These are phyloP conservation scores for Fusarium anguioides DNA, from an alignment of 2,329 filamentous ascomycete genomes.

Conservation along the genomic window DNA sequence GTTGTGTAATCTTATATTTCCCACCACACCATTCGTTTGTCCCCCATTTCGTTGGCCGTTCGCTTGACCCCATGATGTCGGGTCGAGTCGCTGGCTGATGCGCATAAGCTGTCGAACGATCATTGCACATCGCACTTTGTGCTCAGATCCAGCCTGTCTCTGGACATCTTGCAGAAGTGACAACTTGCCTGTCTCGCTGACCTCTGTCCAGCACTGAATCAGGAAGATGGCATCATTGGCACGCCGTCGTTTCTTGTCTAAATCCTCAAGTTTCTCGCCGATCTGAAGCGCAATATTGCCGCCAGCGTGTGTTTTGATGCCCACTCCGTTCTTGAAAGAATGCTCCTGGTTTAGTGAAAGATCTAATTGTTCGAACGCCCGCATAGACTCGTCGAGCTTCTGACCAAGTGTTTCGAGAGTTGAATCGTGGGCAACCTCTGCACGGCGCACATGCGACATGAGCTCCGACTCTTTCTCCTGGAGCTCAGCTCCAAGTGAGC, in stretches of 20 bases:
- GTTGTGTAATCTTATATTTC: slow-evolving; percentile 64
- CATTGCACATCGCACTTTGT: slow-evolving; percentile 92
- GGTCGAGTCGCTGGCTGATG: slow-evolving; percentile 91
- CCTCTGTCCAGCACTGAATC: slow-evolving; percentile 96
- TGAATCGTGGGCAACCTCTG: slow-evolving; percentile 90
- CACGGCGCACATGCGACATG: slow-evolving; percentile 86
- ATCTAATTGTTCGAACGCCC: slow-evolving; percentile 91
- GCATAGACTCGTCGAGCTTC: slow-evolving; percentile 92
- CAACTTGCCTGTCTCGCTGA: slow-evolving; percentile 88
- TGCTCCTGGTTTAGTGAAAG: slow-evolving; percentile 77
- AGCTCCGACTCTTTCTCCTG: slow-evolving; percentile 92
- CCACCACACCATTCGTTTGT: slow-evolving; percentile 57
- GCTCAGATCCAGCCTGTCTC: slow-evolving; percentile 84
- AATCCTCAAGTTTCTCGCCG: slow-evolving; percentile 90
- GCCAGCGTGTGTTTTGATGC: slow-evolving; percentile 63
- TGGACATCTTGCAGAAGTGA: slow-evolving; percentile 90
- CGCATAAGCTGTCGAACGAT: slow-evolving; percentile 93
- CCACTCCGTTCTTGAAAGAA: slow-evolving; percentile 48
- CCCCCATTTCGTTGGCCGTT: slow-evolving; percentile 65
- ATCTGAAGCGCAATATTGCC: slow-evolving; percentile 95
- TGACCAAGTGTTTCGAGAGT: slow-evolving; percentile 88
- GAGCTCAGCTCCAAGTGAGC: slow-evolving; percentile 81
- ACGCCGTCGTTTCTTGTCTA: slow-evolving; percentile 89
- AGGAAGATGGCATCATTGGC: slow-evolving; percentile 95
- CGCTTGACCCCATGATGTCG: slow-evolving; percentile 74